Base-by-base conservation (phyloP, 768 basidiomycete genomes). In the Guyanaporus albipodus region DNA sequence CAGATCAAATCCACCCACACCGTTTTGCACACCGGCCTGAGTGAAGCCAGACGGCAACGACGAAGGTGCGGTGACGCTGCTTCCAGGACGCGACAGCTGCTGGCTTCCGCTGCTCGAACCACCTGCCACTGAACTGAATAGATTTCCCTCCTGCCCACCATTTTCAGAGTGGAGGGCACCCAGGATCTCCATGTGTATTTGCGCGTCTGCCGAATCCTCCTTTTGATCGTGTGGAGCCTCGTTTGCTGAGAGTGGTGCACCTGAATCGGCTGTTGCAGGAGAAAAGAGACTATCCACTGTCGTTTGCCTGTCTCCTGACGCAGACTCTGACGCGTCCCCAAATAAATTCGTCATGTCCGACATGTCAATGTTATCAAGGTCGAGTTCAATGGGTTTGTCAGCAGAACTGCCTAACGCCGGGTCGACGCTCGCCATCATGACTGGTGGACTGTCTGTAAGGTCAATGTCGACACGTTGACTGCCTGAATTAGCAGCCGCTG, bases 341-440 rank as follows among this genome's bases (percentile, higher is more conserved):
- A 85, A 86, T 12, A 84, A 64, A 55, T 77, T 75, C 32, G 73
- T 58, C 57, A 72, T 61, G 33, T 58, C 60, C 31, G 69, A 51
- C 72, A 82, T 82, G 53, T 87, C 83, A 63, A 83, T 80, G 41
- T 56, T 54, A 37, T 88, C 86, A 44, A 90, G 57, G 61, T 90
- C 86, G 21, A 90, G 74, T 58, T 88, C 87, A 46, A 90, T 89
- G 17, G 88, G 87, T 61, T 86, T 85, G 61, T 91, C 87, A 1
- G 79, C 85, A 6, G 83, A 85, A 58, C 69, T 82, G 12, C 87
- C 84, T 24, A 73, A 43, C 33, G 62, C 34, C 38, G 69, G 60
- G 43, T 73, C 66, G 41, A 68, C 49, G 12, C 50, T 44, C 2
- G 54, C 14, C 40, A 66, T 60, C 57, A 56, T 57, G 21, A 54